A percentile compares a stretch with the other conserved stretches of the same genome.
Conservation (phyloP, 768 basidiomycete genomes). For the Pulveroboletus sp. region DNA sequence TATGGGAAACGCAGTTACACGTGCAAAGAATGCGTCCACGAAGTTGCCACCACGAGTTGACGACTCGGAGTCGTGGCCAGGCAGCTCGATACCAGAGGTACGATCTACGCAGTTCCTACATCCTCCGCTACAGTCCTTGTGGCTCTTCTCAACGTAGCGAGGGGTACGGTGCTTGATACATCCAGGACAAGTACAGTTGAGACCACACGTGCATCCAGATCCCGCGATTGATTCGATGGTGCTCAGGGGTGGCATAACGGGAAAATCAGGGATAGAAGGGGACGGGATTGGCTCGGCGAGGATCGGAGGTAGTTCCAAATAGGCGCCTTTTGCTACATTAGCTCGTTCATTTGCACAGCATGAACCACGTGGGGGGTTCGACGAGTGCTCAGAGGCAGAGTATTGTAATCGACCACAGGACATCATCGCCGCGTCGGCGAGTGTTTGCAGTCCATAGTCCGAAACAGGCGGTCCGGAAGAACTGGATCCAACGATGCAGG, state of each 20-base stretch:
- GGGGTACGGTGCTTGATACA: conserved; percentile 66
- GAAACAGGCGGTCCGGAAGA: background rate
- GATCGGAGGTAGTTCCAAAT: conserved; percentile 49
- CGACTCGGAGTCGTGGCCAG: conserved; percentile 21
- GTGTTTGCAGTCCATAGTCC: conserved; percentile 29
- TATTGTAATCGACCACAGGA: conserved; percentile 9
- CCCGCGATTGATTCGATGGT: conserved; percentile 56
- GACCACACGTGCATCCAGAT: conserved; percentile 69
- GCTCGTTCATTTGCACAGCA: conserved; percentile 10
- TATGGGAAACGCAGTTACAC: conserved; percentile 64
- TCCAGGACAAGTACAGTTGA: conserved; percentile 67
- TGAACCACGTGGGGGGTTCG: conserved; percentile 18
- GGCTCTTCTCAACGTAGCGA: conserved; percentile 38
- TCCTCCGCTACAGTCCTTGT: conserved; percentile 42
- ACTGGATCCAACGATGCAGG: conserved; percentile 3
- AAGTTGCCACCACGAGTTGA: conserved; percentile 27
- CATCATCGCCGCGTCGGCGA: conserved; percentile 37
- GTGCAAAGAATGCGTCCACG: conserved; percentile 63
- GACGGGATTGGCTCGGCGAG: conserved; percentile 23
- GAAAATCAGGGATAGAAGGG: conserved; percentile 41
- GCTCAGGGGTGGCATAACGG: conserved; percentile 58
- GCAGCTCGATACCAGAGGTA: conserved; percentile 42
- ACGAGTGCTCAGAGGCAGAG: conserved; percentile 3
- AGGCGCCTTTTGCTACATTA: conserved; percentile 5
- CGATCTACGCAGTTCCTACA: conserved; percentile 65